A percentile compares a stretch with the other conserved stretches of the same genome.
These are phyloP conservation scores for Microbotryum saponariae DNA, from an alignment of 1,284 basidiomycete genomes.

Conservation along the genomic window DNA sequence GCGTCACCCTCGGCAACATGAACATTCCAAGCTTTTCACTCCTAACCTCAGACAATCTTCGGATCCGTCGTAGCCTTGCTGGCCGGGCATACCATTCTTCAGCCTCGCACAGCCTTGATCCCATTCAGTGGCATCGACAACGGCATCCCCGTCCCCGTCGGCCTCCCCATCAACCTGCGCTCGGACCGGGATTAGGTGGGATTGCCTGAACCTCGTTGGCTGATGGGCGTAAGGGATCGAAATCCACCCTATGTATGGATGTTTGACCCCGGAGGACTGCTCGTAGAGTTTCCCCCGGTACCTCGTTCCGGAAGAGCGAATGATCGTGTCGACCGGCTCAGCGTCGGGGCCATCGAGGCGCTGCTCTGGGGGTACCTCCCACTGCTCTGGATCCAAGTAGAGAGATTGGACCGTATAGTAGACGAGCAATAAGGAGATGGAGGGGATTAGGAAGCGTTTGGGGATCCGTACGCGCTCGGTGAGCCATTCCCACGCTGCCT, in stretches of 20 bases:
- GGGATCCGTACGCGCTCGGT: not conserved
- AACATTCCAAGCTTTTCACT: too few species aligned
- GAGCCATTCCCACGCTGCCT: too few species aligned
- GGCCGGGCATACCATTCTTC: constrained; percentile 10
- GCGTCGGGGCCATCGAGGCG: not conserved
- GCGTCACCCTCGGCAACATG: not conserved
- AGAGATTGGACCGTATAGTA: not conserved
- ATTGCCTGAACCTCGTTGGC: constrained; percentile 17
- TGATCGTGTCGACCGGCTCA: not conserved
- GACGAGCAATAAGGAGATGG: not conserved
- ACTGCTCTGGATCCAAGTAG: not conserved
- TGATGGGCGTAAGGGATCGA: constrained; percentile 18
- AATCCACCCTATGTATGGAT: constrained; percentile 17
- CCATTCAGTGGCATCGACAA: constrained; percentile 14
- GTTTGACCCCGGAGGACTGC: not conserved
- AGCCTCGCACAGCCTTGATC: constrained; percentile 23
- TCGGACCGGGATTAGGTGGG: not conserved
- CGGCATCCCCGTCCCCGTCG: not conserved
- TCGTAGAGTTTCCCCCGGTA: not conserved
- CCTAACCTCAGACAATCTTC: constrained; percentile 29
- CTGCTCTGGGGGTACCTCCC: not conserved
- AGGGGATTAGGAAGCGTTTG: not conserved
- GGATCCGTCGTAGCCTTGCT: constrained; percentile 21
- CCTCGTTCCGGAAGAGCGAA: not conserved
- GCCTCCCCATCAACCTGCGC: not conserved